phyloP scores from a whole-genome alignment of 768 basidiomycete species.

The Termitomyces sp. region DNA sequence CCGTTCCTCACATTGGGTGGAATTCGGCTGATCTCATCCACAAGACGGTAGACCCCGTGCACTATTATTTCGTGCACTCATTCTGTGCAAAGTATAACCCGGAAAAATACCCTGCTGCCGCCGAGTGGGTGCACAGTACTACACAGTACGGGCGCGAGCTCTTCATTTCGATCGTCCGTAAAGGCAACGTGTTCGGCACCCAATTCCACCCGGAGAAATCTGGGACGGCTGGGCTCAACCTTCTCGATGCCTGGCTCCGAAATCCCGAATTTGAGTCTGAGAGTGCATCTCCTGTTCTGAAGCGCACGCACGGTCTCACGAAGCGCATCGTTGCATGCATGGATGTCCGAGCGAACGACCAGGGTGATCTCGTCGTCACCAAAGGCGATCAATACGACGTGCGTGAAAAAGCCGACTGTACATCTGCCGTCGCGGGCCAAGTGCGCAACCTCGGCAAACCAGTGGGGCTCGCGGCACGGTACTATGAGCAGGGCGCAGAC shows the following conservation, averaged over 20 bases:
- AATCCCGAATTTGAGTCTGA: slow-evolving; percentile 39
- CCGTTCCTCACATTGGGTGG: slow-evolving; percentile 99
- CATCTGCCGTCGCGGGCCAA: slow-evolving; percentile 48
- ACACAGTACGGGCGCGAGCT: slow-evolving; percentile 94
- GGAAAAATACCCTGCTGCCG: slow-evolving; percentile 47
- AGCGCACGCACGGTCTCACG: slow-evolving; percentile 65
- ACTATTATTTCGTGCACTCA: slow-evolving; percentile 98
- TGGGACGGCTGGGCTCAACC: slow-evolving; percentile 77
- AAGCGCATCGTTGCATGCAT: slow-evolving; percentile 96
- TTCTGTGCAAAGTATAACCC: slow-evolving; percentile 80
- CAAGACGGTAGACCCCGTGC: slow-evolving; percentile 48
- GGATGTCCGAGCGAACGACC: slow-evolving; percentile 95
- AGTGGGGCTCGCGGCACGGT: slow-evolving; percentile 82
- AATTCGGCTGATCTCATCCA: slow-evolving; percentile 68
- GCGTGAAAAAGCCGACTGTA: slow-evolving; percentile 63
- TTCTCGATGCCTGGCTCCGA: slow-evolving; percentile 80
- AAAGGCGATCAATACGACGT: slow-evolving; percentile 99
- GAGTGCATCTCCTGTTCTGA: slow-evolving; percentile 36
- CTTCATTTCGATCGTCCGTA: slow-evolving; percentile 83
- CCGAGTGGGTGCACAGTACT: slow-evolving; percentile 78
- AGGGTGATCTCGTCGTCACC: slow-evolving; percentile 96
- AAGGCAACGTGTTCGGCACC: slow-evolving; percentile 83
- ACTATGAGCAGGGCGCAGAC: slow-evolving; percentile 88
- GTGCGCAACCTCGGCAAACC: slow-evolving; percentile 99
- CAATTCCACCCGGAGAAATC: slow-evolving; percentile 99